Base-by-base conservation (phyloP, 2,329 filamentous ascomycete genomes). In the Fusarium scirpi region DNA sequence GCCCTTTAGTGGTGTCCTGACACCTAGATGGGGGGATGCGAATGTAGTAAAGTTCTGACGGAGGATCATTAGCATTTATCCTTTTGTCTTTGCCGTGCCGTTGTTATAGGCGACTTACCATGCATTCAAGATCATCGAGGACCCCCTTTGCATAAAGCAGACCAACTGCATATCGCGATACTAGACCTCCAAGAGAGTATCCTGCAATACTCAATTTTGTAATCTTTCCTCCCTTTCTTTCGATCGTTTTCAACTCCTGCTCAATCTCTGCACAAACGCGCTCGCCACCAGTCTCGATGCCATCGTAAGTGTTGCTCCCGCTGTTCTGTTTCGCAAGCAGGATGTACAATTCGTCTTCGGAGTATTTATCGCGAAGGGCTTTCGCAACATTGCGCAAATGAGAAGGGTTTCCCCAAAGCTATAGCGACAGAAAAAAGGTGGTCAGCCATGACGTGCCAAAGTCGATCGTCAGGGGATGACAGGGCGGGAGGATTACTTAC, bases 21-120 rank as follows among this genome's bases (percentile, higher is more conserved):
- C 91, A n/a, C 92, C 92, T 10, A 94, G 85, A 80, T 94, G 92
- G 25, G 92, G 95, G 32, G 92, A 91, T 8, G 92, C 95, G 80
- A 98, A 98, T 2, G 94, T 97, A 4, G 92, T 93, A 80, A 98
- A 98, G 84, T 97, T 98, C 87, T 91, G 67, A 49, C 13, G 15
- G 44, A 32, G 34, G 45, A 47, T 29, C n/a, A 59, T 75, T 51
- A 75, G 68, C 30, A 44, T 34, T 62, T 9, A 20, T n/a, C 12
- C 47, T 3, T 10, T 46, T 20, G 22, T n/a, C 22, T 29, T 38
- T 22, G 13, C 43, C 11, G 12, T 32, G 22, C 41, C 32, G 12
- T 43, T 15, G 25, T 12, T 11, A 8, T 25, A 18, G 25, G 7
- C 16, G 20, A 57, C 55, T 49, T 83, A 92, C 90, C 80, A 95